Base-by-base conservation (phyloP, 441 rosid species). In the Bocquillonia castaneifolia region DNA sequence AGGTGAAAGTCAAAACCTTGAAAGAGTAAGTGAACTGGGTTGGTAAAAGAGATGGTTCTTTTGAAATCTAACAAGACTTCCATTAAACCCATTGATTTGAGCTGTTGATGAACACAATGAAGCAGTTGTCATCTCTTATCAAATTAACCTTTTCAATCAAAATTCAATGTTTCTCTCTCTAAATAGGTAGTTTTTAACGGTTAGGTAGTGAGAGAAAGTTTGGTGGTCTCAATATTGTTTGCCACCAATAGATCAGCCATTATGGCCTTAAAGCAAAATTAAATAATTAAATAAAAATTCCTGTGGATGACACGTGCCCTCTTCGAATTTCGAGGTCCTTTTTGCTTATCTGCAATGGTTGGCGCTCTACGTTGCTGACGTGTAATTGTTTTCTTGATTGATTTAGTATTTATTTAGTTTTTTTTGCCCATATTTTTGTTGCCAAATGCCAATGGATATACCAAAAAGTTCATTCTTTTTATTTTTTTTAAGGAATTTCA, bases 331-430 rank as follows among this genome's bases (percentile, higher is more conserved):
- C 50, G 51, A 59, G 73, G 66, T 57, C 1, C 17, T 20, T 60
- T 48, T 70, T 74, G 83, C 87, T 84, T 88, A 88, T 88, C 93
- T 67, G 62, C 70, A 82, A 83, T 64, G 88, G 81, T 75, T 84
- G 93, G 91, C 74, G 77, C 82, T 78, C 89, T 65, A 15, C 66
- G 52, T 55, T 74, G 81, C 85, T 68, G 81, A 75, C 81, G 69
- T 76, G 81, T 64, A 28, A 67, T 57, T 55, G 40, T 12, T 12
- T 17, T 8, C 5, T 42, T 23, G 37, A n/a, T n/a, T n/a, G 12
- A 1, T 25, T 32, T 10, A 10, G 29, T 32, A 0, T 10, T 18
- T 22, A 20, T 1, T 8, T 26, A 23, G 3, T 7, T 13, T 1
- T 48, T 48, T n/a, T 47, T 34, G 28, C 23, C 42, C 55, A 48